Conservation (phyloP, 2,329 filamentous ascomycete species). For the Harringtonia lauricola region DNA sequence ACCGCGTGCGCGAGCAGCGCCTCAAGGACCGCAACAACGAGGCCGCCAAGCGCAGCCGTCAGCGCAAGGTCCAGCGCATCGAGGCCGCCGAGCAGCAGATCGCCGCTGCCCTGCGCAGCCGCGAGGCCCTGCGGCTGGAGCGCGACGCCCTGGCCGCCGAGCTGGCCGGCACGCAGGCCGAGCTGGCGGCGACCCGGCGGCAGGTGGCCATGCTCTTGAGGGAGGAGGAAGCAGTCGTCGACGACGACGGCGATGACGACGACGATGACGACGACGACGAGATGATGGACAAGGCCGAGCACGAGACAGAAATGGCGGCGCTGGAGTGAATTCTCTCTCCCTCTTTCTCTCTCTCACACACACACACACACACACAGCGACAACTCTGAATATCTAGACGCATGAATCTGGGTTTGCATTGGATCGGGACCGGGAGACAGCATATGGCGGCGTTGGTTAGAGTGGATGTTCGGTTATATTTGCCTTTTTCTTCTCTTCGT, state of each 20-base stretch:
- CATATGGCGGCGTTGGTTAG: no score
- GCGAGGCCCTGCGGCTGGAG: slow-evolving; percentile 2
- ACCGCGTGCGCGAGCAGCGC: slow-evolving; percentile 12
- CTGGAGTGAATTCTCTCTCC: no score
- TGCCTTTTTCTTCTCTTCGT: neutral
- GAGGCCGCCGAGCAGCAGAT: slow-evolving; percentile 10
- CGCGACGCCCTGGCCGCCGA: neutral
- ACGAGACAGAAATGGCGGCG: neutral
- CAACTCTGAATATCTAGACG: no score
- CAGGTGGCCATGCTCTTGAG: neutral
- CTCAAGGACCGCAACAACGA: slow-evolving; percentile 15
- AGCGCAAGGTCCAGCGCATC: slow-evolving; percentile 12
- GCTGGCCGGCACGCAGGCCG: neutral
- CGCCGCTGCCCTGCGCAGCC: slow-evolving; percentile 1
- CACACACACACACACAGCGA: no score
- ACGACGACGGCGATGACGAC: neutral
- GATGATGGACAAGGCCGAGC: neutral
- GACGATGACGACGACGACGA: neutral
- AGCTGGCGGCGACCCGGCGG: neutral
- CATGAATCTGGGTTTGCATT: no score
- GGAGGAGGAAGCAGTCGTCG: neutral
- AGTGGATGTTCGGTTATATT: neutral
- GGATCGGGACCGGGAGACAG: no score
- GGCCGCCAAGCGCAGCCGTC: slow-evolving; percentile 14
- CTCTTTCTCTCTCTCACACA: no score